Evolutionary conservation across 305 asterid genomes (phyloP).

Genomic region (Ajuga reptans): DNA sequence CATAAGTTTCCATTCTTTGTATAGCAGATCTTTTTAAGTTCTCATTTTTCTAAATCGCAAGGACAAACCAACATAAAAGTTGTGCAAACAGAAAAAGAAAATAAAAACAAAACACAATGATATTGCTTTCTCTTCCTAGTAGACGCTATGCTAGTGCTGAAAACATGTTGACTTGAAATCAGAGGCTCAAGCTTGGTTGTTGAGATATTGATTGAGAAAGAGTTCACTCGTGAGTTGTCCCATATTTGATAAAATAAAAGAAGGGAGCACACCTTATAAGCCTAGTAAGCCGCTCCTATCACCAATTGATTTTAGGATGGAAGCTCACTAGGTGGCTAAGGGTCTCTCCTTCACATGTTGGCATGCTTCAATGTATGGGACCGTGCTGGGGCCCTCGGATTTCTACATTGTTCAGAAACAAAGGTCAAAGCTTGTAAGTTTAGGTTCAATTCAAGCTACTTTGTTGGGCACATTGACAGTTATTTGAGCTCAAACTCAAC

Average conservation of each 20-base stretch:
- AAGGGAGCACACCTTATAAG: no score
- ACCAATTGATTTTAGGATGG: no score
- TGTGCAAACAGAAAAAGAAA: background rate
- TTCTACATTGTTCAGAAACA: background rate
- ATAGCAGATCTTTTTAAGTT: background rate
- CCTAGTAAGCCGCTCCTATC: no score
- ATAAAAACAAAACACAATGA: background rate
- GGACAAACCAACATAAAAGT: conserved; percentile 5
- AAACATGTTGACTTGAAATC: background rate
- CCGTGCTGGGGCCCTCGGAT: no score
- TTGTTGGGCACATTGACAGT: background rate
- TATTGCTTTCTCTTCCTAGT: background rate
- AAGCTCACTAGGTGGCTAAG: no score
- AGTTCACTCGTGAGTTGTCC: no score
- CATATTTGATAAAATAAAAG: no score
- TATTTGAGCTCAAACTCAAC: background rate
- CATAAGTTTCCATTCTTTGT: background rate
- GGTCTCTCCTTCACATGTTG: no score
- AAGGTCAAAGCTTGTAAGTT: background rate
- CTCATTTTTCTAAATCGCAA: background rate
- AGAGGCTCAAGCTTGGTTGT: background rate
- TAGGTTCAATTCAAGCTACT: background rate
- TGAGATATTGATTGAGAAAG: no score
- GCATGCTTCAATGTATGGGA: no score
- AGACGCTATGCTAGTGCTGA: background rate